Percentiles rank a stretch among this genome's conserved stretches.
Conservation (phyloP, 306 rosid genomes). For the Vigna radiata region DNA sequence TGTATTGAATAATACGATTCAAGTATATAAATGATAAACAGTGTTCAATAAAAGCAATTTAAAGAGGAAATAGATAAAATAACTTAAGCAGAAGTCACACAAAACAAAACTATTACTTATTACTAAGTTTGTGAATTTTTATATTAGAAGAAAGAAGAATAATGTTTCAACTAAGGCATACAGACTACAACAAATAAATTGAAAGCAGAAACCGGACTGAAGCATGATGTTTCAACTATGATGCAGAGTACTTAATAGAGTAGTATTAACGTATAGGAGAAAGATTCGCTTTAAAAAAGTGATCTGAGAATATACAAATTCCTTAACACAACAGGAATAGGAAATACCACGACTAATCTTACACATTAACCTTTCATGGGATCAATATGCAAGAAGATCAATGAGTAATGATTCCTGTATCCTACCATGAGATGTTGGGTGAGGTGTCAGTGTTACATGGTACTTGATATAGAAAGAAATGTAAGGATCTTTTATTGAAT, state of each 20-base stretch:
- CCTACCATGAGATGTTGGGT: neutral
- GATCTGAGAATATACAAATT: neutral
- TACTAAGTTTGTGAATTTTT: too few relatives aligned
- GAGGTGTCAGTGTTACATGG: neutral
- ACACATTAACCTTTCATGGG: neutral
- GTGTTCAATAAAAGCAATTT: too few relatives aligned
- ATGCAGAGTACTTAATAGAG: neutral
- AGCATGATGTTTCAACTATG: neutral
- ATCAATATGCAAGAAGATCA: neutral
- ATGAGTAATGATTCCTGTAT: neutral
- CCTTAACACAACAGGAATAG: neutral
- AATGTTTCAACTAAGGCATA: neutral
- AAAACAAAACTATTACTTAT: too few relatives aligned
- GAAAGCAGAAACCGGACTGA: too few relatives aligned
- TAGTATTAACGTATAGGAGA: neutral
- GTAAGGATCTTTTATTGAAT: neutral
- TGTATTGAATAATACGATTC: too few relatives aligned
- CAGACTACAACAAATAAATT: too few relatives aligned
- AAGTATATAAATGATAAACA: too few relatives aligned
- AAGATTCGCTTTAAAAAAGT: neutral
- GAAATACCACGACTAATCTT: neutral
- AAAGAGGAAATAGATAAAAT: too few relatives aligned
- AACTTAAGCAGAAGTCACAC: too few relatives aligned
- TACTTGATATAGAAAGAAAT: neutral
- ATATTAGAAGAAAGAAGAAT: too few relatives aligned